A percentile compares a stretch with the other conserved stretches of the same genome.
These are phyloP conservation scores for Fistulifera solaris DNA, from an alignment of 108 stramenopile species.

Conservation along the genomic window DNA sequence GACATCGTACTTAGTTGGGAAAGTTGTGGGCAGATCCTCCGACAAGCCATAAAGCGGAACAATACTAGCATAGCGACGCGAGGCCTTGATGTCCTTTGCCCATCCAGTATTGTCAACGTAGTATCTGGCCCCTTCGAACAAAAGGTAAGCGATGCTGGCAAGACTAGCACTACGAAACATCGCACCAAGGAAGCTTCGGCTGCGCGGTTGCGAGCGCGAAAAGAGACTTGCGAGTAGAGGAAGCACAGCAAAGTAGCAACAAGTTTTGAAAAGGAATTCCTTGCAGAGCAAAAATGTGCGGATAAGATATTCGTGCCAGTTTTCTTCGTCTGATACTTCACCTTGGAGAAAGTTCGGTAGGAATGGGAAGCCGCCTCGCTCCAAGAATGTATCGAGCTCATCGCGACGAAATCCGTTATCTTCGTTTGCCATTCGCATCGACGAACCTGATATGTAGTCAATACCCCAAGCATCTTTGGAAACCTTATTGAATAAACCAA, in stretches of 20 bases:
- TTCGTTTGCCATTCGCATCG: slow-evolving; percentile 26
- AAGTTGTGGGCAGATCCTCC: background rate
- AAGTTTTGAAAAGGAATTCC: background rate
- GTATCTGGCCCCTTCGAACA: background rate
- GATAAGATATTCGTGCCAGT: slow-evolving; percentile 12
- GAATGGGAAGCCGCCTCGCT: slow-evolving; percentile 7
- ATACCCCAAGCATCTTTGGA: slow-evolving; percentile 25
- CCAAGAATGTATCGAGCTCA: slow-evolving; percentile 15
- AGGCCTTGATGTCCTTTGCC: slow-evolving; percentile 15
- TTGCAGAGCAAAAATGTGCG: slow-evolving; percentile 2
- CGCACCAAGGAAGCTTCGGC: background rate
- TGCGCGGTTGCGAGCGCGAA: background rate
- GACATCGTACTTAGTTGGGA: slow-evolving; percentile 21
- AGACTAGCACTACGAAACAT: background rate
- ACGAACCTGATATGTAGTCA: slow-evolving; percentile 18
- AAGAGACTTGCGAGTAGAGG: slow-evolving; percentile 1
- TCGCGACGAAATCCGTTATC: slow-evolving; percentile 15
- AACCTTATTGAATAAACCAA: slow-evolving; percentile 30
- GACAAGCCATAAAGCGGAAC: background rate
- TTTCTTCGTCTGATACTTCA: slow-evolving; percentile 11
- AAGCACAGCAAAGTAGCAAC: background rate
- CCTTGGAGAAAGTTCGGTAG: slow-evolving; percentile 15
- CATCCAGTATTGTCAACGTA: slow-evolving; percentile 14
- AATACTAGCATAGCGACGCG: slow-evolving; percentile 6
- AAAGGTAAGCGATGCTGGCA: slow-evolving; percentile 1